phyloP scores from a whole-genome alignment of 495 filamentous ascomycete genomes.

The Penicillium waksmanii region DNA sequence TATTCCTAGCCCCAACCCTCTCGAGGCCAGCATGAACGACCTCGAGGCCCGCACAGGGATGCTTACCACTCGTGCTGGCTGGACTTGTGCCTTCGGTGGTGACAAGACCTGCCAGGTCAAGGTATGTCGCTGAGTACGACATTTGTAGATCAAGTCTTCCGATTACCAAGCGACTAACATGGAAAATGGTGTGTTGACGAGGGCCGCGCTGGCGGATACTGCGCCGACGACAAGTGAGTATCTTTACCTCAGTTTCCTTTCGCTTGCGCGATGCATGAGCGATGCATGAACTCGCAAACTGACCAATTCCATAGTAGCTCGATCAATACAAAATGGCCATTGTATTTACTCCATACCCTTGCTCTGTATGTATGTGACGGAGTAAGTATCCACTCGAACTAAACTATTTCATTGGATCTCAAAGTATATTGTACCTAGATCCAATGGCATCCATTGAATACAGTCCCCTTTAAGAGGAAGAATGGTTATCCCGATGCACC shows the following conservation, averaged over 20 bases:
- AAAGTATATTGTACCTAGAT: not conserved
- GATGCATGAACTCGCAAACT: not conserved
- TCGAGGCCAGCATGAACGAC: conserved; percentile 6
- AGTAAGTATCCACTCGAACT: too few species aligned
- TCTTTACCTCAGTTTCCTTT: not conserved
- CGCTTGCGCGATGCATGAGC: not conserved
- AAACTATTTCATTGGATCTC: not conserved
- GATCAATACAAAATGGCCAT: conserved; percentile 4
- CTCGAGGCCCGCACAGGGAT: conserved; percentile 4
- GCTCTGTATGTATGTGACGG: too few species aligned
- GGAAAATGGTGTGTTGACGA: not conserved
- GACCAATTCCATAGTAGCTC: not conserved
- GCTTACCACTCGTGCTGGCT: conserved; percentile 4
- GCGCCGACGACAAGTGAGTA: conserved; percentile 4
- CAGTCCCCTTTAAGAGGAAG: not conserved
- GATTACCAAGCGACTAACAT: not conserved
- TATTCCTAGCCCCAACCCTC: not conserved
- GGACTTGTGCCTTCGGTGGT: conserved; percentile 7
- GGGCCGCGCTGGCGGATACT: conserved; percentile 3
- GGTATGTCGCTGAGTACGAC: not conserved
- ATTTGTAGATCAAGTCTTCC: not conserved
- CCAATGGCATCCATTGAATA: not conserved
- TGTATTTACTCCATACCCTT: not conserved
- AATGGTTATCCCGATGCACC: not conserved
- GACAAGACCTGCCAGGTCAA: conserved; percentile 7